Base-by-base conservation (phyloP, 345 rosid genomes). In the Ceriops decandra region DNA sequence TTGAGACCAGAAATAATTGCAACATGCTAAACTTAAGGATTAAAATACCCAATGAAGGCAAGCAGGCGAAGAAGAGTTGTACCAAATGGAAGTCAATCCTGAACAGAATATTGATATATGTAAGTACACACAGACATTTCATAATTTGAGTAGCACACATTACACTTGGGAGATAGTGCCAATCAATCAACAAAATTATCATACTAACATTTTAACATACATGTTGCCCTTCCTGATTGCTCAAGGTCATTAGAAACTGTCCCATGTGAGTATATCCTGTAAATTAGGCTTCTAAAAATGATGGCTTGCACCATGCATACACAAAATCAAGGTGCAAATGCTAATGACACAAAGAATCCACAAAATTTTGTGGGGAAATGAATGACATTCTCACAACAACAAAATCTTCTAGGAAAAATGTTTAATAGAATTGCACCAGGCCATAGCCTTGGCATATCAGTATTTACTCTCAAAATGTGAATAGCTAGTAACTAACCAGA, bases 11-110 rank as follows among this genome's bases (percentile, higher is more conserved):
- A 60, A 57, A 65, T n/a, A 19, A 54, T 10, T 51, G 31, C 47
- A 72, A 51, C 21, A 71, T 36, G 65, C 27, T 32, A 64, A 74
- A 62, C 62, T 74, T 8, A 74, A 56, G 32, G 66, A 68, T 47
- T 59, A 20, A 62, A 61, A 74, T 89, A 93, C 97, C 97, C 70
- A 93, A 64, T 42, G 98, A 89, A 72, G 98, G 98, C 91, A 89
- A 71, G 87, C 93, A 91, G 74, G 79, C 92, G 77, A 93, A 91
- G 83, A 91, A 91, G 75, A 93, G 84, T 57, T 93, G 95, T 74
- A 93, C 97, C 75, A 89, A 86, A 85, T 93, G 98, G 79, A 92
- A 91, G 71, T 91, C 98, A 57, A 90, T 15, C 86, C 98, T 95
- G 90, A 59, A 65, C 66, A 84, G 36, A 68, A 74, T 67, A 83